Percentiles rank a stretch among this genome's conserved stretches.
These are phyloP conservation scores for Pichia deserticola DNA, from an alignment of 805 yeast species.

Conservation along the genomic window DNA sequence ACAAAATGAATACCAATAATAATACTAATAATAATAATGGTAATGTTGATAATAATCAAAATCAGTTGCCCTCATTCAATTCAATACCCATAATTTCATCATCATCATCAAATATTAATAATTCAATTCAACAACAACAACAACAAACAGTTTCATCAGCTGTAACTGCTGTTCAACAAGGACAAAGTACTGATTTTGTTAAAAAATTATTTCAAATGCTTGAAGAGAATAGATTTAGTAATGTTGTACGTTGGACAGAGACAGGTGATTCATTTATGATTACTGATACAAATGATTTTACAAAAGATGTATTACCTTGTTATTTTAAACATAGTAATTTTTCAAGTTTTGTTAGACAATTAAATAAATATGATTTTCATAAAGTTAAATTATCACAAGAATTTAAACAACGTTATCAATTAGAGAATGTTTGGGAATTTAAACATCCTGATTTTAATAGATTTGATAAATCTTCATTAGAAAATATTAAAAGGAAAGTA, in stretches of 20 bases:
- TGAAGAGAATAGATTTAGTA: constrained; percentile 67
- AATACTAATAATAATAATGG: too few species aligned
- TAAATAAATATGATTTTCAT: constrained; percentile 96
- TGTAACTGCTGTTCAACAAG: not conserved
- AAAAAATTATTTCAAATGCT: constrained; percentile 77
- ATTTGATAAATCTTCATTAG: constrained; percentile 71
- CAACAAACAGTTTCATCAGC: not conserved
- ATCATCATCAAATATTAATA: not conserved
- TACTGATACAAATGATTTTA: constrained; percentile 81
- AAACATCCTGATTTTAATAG: constrained; percentile 81
- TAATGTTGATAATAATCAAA: too few species aligned
- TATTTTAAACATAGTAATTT: constrained; percentile 95
- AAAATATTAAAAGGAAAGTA: constrained; percentile 79
- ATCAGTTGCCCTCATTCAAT: not conserved
- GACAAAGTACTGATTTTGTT: constrained; percentile 50
- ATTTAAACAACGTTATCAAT: constrained; percentile 61
- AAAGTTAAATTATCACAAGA: constrained; percentile 75
- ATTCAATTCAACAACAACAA: not conserved
- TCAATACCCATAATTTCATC: not conserved
- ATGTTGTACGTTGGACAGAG: constrained; percentile 79
- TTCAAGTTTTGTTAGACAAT: constrained; percentile 89
- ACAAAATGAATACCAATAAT: too few species aligned
- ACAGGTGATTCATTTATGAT: constrained; percentile 86
- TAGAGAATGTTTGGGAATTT: constrained; percentile 72
- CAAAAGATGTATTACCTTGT: constrained; percentile 78